Percentiles rank a stretch among this genome's conserved stretches.
Conservation (phyloP, 805 yeast species). For the Candida nemodendra region DNA sequence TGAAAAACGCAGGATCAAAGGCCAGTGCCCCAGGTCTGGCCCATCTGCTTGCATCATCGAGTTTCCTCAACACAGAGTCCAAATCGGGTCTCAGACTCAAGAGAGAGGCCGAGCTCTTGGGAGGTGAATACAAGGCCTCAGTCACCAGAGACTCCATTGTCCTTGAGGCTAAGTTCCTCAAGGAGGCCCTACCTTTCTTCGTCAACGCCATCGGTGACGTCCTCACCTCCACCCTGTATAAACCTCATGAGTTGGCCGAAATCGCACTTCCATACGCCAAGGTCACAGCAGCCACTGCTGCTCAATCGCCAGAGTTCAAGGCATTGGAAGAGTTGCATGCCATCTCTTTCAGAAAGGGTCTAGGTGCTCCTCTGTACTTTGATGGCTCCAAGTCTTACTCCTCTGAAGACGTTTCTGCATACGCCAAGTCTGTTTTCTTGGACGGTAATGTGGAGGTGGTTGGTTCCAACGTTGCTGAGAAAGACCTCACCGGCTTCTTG, state of each 20-base stretch:
- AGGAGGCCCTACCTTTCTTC: conserved; percentile 87
- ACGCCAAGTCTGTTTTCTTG: conserved; percentile 66
- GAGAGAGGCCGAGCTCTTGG: conserved; percentile 92
- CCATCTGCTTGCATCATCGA: conserved; percentile 80
- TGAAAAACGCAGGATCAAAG: conserved; percentile 83
- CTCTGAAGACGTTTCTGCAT: conserved; percentile 62
- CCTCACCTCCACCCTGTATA: conserved; percentile 66
- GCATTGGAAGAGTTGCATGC: conserved; percentile 81
- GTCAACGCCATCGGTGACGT: conserved; percentile 82
- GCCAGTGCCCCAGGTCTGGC: conserved; percentile 73
- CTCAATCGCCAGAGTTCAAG: conserved; percentile 48
- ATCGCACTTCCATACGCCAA: conserved; percentile 75
- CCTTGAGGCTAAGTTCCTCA: conserved; percentile 77
- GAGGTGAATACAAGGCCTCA: conserved; percentile 69
- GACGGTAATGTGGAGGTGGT: conserved; percentile 67
- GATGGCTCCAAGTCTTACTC: conserved; percentile 60
- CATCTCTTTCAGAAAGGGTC: conserved; percentile 80
- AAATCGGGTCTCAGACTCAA: conserved; percentile 90
- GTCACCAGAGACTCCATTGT: conserved; percentile 85
- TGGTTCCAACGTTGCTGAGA: conserved; percentile 71
- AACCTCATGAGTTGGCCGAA: conserved; percentile 82
- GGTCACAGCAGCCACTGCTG: conserved; percentile 57
- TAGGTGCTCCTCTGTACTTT: conserved; percentile 79
- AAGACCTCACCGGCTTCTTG: conserved; percentile 67
- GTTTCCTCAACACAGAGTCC: conserved; percentile 75